Percentiles rank a stretch among this genome's conserved stretches.
Evolutionary conservation across 2,329 filamentous ascomycete species (phyloP).

Genomic region (Fusarium sp.): DNA sequence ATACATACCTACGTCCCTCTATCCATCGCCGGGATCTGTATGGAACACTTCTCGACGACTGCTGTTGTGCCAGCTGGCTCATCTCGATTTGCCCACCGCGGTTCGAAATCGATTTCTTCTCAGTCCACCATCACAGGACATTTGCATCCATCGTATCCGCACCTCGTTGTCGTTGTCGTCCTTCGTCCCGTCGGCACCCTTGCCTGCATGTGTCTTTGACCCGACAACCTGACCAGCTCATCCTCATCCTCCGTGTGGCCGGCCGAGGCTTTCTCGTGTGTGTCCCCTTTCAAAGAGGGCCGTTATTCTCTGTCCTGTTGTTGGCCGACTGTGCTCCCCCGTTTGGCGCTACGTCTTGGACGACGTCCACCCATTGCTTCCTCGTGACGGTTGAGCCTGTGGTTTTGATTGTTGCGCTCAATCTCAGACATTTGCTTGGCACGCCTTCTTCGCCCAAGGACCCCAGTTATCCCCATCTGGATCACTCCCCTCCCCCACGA

Average conservation of each 20-base stretch:
- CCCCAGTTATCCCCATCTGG: slow-evolving; percentile 11
- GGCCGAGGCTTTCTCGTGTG: slow-evolving; percentile 18
- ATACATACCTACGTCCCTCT: neutral
- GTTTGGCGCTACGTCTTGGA: slow-evolving; percentile 29
- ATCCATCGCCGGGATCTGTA: slow-evolving; percentile 32
- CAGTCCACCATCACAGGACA: slow-evolving; percentile 24
- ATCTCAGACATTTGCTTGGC: slow-evolving; percentile 38
- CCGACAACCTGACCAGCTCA: slow-evolving; percentile 31
- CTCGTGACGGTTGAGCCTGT: slow-evolving; percentile 35
- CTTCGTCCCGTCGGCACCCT: slow-evolving; percentile 22
- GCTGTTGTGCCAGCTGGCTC: slow-evolving; percentile 40
- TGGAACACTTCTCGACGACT: slow-evolving; percentile 30
- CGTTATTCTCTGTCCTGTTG: neutral
- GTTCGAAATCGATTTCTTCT: slow-evolving; percentile 8
- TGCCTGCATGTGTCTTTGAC: slow-evolving; percentile 29
- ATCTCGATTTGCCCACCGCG: slow-evolving; percentile 28
- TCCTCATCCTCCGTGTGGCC: slow-evolving; percentile 26
- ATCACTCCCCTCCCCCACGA: slow-evolving; percentile 21
- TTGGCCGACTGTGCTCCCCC: slow-evolving; percentile 26
- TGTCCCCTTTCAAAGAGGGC: slow-evolving; percentile 4
- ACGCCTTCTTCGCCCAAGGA: slow-evolving; percentile 21
- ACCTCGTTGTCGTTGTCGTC: slow-evolving; percentile 11
- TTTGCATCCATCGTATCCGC: neutral
- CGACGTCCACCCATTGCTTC: slow-evolving; percentile 25
- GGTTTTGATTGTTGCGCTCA: slow-evolving; percentile 28